These are phyloP conservation scores for Brassica nigra DNA, from an alignment of 345 rosid genomes.

Conservation along the genomic window DNA sequence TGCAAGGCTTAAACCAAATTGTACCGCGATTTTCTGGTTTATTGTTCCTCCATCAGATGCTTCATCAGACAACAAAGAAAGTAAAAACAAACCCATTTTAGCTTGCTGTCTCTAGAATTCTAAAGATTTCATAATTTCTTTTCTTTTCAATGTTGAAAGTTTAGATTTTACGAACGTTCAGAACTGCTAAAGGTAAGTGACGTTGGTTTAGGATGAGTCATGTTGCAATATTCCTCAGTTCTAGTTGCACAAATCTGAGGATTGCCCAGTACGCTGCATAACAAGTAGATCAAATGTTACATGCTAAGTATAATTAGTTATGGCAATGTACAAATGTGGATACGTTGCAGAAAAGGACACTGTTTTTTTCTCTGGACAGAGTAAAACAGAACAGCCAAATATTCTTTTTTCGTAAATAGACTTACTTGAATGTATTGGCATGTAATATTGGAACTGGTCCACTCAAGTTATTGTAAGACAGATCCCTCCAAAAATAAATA, in stretches of 20 bases:
- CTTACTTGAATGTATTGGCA: slow-evolving; percentile 73
- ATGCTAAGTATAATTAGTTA: not conserved
- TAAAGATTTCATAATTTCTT: not conserved
- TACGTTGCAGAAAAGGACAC: not conserved
- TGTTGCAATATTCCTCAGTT: slow-evolving; percentile 63
- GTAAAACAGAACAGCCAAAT: slow-evolving; percentile 9
- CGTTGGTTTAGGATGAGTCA: slow-evolving; percentile 53
- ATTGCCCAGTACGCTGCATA: slow-evolving; percentile 73
- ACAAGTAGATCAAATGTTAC: not conserved
- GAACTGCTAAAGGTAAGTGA: slow-evolving; percentile 51
- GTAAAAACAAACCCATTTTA: not conserved
- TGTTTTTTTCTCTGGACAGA: slow-evolving; percentile 1
- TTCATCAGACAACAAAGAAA: slow-evolving; percentile 43
- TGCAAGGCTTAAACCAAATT: slow-evolving; percentile 66
- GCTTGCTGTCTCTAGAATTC: not conserved
- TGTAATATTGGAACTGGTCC: slow-evolving; percentile 55
- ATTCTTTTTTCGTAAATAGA: slow-evolving; percentile 24
- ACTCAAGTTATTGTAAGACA: slow-evolving; percentile 64
- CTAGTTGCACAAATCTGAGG: slow-evolving; percentile 68
- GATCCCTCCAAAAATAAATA: slow-evolving; percentile 45
- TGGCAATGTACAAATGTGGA: slow-evolving; percentile 8
- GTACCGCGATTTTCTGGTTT: slow-evolving; percentile 65
- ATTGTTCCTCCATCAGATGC: slow-evolving; percentile 50
- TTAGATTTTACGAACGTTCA: slow-evolving; percentile 48
- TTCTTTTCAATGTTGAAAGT: not conserved